Evolutionary conservation across 345 rosid genomes (phyloP).

Genomic region (Iberis pinnata): DNA sequence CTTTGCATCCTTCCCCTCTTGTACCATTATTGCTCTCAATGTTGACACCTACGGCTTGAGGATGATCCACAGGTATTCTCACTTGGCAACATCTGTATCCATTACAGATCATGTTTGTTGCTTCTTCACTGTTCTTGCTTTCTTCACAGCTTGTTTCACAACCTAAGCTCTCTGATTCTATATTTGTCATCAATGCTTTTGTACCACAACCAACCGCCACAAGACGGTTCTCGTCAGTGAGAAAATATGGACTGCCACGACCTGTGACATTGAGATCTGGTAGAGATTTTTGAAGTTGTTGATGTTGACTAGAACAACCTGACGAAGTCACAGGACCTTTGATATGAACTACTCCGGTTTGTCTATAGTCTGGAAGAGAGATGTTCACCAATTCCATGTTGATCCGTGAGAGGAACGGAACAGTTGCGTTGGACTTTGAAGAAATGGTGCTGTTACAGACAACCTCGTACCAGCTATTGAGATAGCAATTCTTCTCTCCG

Average conservation of each 20-base stretch:
- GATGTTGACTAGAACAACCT: constrained; percentile 14
- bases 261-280: constrained; percentile 24
- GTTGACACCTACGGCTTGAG: not conserved
- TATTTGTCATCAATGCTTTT: not conserved
- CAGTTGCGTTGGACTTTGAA: not conserved
- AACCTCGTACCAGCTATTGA: constrained; percentile 11
- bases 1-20: constrained; percentile 1
- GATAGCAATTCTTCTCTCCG: constrained; percentile 27
- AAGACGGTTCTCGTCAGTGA: constrained; percentile 29
- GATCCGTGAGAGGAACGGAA: constrained; percentile 13
- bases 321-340: constrained; percentile 27
- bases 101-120: constrained; percentile 23
- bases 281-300: not conserved
- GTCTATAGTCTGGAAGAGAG: constrained; percentile 2
- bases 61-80: constrained; percentile 21
- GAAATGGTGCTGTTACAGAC: constrained; percentile 18
- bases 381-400: constrained; percentile 24
- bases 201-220: constrained; percentile 36
- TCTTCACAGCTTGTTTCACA: constrained; percentile 37
- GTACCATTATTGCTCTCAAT: not conserved
- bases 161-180: constrained; percentile 23
- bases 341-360: constrained; percentile 22
- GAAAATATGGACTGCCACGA: constrained; percentile 23
- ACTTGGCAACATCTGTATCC: constrained; percentile 44
- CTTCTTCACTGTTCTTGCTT: not conserved